A percentile compares a stretch with the other conserved stretches of the same genome.
Conservation (phyloP, 371 early-diverging fungal genomes). For the Syncephalastrum contaminatum region DNA sequence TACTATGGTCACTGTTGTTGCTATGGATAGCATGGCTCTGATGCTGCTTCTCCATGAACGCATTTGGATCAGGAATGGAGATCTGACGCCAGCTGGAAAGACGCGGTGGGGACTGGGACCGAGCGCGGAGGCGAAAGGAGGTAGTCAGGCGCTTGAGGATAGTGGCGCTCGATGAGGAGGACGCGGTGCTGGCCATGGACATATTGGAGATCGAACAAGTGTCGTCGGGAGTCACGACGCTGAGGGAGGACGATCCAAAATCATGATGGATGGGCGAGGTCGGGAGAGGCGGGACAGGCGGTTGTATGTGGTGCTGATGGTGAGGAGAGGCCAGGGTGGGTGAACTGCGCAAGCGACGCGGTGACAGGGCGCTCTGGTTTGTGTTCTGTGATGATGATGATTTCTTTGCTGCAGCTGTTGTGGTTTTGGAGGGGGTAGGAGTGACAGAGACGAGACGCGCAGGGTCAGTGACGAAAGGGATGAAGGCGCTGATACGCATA, state of each 20-base stretch:
- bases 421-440: conserved; percentile 1
- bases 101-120: conserved; percentile 23
- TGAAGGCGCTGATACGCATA: conserved; percentile 38
- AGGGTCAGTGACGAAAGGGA: conserved; percentile 38
- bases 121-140: conserved; percentile 18
- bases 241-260: no score
- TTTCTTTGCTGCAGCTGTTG: conserved; percentile 1
- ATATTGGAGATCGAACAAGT: no score
- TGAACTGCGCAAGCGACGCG: conserved; percentile 7
- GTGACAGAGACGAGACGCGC: conserved; percentile 9
- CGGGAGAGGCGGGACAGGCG: conserved; percentile 2
- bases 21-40: neutral
- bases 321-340: conserved; percentile 7
- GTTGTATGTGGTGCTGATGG: neutral
- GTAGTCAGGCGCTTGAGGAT: conserved; percentile 17
- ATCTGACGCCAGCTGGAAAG: conserved; percentile 20
- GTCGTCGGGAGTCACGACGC: no score
- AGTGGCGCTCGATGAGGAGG: conserved; percentile 1
- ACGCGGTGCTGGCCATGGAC: neutral
- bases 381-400: neutral
- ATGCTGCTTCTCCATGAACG: conserved; percentile 9
- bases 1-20: neutral
- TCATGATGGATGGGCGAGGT: neutral
- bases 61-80: conserved; percentile 19
- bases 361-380: conserved; percentile 2